Conservation (phyloP, 306 rosid species). For the Citrullus amarus region DNA sequence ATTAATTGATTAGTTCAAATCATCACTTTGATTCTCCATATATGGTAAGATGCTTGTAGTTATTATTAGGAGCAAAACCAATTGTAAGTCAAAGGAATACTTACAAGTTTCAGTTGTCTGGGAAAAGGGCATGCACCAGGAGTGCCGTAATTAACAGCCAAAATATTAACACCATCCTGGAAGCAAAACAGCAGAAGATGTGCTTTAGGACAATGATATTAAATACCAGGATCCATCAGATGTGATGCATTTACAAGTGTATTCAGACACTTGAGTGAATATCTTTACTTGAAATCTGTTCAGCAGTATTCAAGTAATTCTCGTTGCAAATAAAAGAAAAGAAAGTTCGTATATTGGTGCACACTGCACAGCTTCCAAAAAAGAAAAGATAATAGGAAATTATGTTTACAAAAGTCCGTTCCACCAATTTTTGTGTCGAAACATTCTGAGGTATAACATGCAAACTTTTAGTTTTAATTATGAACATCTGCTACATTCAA, state of each 20-base stretch:
- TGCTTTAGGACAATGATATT: background rate
- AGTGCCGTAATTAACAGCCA: slow-evolving; percentile 84
- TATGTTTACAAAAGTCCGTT: background rate
- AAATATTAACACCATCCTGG: slow-evolving; percentile 76
- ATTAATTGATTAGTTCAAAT: background rate
- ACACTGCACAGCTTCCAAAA: background rate
- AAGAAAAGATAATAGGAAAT: background rate
- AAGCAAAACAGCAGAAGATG: slow-evolving; percentile 5
- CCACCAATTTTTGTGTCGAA: background rate
- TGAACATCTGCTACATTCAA: background rate
- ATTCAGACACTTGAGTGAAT: background rate
- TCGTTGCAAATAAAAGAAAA: background rate
- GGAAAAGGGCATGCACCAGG: slow-evolving; percentile 82
- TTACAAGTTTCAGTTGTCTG: slow-evolving; percentile 66
- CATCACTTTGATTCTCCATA: background rate
- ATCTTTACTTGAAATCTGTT: background rate
- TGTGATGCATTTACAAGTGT: background rate
- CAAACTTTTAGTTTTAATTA: background rate
- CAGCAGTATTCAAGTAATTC: background rate
- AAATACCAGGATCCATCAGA: background rate
- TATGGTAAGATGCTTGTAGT: background rate
- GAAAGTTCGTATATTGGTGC: background rate
- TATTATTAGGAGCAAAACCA: slow-evolving; percentile 6
- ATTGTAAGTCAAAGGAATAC: slow-evolving; percentile 11
- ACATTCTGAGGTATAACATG: background rate